These are phyloP conservation scores for Hypoxylon rubiginosum DNA, from an alignment of 2,329 filamentous ascomycete genomes.

Conservation along the genomic window DNA sequence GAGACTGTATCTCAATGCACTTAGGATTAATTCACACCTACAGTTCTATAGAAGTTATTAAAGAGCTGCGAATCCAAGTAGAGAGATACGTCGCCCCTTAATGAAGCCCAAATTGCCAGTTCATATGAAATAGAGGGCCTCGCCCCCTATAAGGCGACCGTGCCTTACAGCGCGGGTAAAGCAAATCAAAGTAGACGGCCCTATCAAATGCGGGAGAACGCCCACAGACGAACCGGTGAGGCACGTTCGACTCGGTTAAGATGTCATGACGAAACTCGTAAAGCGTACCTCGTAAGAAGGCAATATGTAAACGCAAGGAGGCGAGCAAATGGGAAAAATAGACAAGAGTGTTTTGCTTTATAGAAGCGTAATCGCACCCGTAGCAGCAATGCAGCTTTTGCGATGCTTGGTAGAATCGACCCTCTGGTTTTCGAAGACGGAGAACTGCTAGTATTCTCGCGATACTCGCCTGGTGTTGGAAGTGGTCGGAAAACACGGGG, in stretches of 20 bases:
- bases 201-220: slow-evolving; percentile 25
- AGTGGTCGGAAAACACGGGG: not conserved
- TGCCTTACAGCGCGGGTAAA: slow-evolving; percentile 34
- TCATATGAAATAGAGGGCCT: slow-evolving; percentile 44
- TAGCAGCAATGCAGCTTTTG: not conserved
- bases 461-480: not conserved
- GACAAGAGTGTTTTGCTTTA: not conserved
- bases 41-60: slow-evolving; percentile 20
- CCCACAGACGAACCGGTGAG: slow-evolving; percentile 32
- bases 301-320: not conserved
- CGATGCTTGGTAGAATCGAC: not conserved
- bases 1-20: slow-evolving; percentile 17
- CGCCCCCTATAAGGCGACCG: slow-evolving; percentile 27
- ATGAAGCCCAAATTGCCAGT: slow-evolving; percentile 47
- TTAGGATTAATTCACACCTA: slow-evolving; percentile 20
- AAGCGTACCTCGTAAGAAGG: not conserved
- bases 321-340: not conserved
- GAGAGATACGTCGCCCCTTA: slow-evolving; percentile 38
- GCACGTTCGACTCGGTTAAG: slow-evolving; percentile 37
- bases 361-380: not conserved
- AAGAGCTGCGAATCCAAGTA: slow-evolving; percentile 29
- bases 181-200: slow-evolving; percentile 24
- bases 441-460: not conserved
- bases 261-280: slow-evolving; percentile 16
- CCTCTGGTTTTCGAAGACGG: not conserved